Evolutionary conservation across 352 stramenopile species (phyloP).

Genomic region (Saprolegnia parasitica): DNA sequence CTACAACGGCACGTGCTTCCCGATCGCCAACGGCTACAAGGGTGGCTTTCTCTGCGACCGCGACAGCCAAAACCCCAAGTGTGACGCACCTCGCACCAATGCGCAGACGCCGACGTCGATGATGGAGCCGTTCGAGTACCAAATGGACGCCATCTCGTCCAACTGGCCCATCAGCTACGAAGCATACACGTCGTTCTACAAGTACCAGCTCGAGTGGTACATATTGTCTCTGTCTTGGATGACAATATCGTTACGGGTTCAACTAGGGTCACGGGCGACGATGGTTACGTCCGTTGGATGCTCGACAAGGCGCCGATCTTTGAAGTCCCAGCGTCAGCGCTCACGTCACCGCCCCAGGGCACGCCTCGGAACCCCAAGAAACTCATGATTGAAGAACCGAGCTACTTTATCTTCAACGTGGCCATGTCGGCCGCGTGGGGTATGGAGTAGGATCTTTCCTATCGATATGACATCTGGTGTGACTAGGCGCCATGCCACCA

Average conservation of each 20-base stretch:
- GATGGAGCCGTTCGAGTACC: slow-evolving; percentile 49
- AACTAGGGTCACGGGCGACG: slow-evolving; percentile 58
- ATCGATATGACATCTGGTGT: too few relatives aligned
- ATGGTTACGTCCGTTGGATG: slow-evolving; percentile 69
- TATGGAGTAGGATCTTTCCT: too few relatives aligned
- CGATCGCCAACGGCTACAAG: slow-evolving; percentile 33
- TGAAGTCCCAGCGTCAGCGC: slow-evolving; percentile 49
- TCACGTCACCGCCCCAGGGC: slow-evolving; percentile 52
- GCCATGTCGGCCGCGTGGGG: slow-evolving; percentile 88
- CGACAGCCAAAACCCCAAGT: slow-evolving; percentile 41
- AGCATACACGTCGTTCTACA: slow-evolving; percentile 47
- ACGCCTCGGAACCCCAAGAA: slow-evolving; percentile 56
- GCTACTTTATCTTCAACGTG: slow-evolving; percentile 93
- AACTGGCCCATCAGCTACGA: slow-evolving; percentile 56
- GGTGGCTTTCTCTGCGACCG: slow-evolving; percentile 36
- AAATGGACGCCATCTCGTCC: slow-evolving; percentile 57
- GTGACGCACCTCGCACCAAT: slow-evolving; percentile 30
- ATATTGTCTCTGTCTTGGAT: slow-evolving; percentile 10
- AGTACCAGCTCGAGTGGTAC: slow-evolving; percentile 53
- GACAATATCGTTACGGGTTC: slow-evolving; percentile 50
- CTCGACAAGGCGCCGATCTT: slow-evolving; percentile 52
- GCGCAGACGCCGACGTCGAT: slow-evolving; percentile 36
- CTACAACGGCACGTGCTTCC: slow-evolving; percentile 34
- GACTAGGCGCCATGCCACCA: slow-evolving; percentile 36
- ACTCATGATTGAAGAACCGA: slow-evolving; percentile 83